These are phyloP conservation scores for Penicillium bialowiezense DNA, from an alignment of 495 filamentous ascomycete genomes.

Conservation along the genomic window DNA sequence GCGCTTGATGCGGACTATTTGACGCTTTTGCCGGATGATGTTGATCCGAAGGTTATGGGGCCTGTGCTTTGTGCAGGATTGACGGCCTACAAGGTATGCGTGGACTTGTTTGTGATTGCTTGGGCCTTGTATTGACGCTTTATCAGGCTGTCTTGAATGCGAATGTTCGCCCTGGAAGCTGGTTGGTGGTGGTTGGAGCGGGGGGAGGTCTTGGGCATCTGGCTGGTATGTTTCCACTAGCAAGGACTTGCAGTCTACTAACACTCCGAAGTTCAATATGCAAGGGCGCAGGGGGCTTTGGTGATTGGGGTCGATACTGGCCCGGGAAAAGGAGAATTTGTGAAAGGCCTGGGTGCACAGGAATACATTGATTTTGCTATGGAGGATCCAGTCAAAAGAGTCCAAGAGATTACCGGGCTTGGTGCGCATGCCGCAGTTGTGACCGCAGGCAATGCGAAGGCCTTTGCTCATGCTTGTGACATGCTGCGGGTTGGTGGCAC, in stretches of 20 bases:
- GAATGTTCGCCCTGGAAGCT: conserved; percentile 38
- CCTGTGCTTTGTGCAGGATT: conserved; percentile 46
- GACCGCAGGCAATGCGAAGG: conserved; percentile 42
- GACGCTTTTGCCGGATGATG: conserved; percentile 44
- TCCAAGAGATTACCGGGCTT: conserved; percentile 40
- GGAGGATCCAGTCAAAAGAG: conserved; percentile 33
- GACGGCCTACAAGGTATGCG: conserved; percentile 36
- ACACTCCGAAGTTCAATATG: conserved; percentile 43
- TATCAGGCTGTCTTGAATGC: conserved; percentile 39
- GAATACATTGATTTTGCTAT: conserved; percentile 46
- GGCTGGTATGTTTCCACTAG: conserved; percentile 27
- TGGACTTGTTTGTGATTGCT: neutral
- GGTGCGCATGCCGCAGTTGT: conserved; percentile 45
- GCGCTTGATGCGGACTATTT: conserved; percentile 45
- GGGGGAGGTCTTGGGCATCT: conserved; percentile 50
- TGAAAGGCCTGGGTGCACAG: conserved; percentile 38
- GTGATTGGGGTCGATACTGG: conserved; percentile 48
- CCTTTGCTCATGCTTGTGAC: conserved; percentile 46
- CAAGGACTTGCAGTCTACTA: neutral
- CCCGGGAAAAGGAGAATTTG: conserved; percentile 38
- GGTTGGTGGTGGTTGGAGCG: conserved; percentile 48
- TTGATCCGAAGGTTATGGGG: conserved; percentile 41
- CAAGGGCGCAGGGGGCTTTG: conserved; percentile 38
- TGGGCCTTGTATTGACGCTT: neutral
- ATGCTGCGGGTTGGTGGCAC: conserved; percentile 51